phyloP scores from a whole-genome alignment of 306 rosid genomes.

The Notholithocarpus densiflorus region DNA sequence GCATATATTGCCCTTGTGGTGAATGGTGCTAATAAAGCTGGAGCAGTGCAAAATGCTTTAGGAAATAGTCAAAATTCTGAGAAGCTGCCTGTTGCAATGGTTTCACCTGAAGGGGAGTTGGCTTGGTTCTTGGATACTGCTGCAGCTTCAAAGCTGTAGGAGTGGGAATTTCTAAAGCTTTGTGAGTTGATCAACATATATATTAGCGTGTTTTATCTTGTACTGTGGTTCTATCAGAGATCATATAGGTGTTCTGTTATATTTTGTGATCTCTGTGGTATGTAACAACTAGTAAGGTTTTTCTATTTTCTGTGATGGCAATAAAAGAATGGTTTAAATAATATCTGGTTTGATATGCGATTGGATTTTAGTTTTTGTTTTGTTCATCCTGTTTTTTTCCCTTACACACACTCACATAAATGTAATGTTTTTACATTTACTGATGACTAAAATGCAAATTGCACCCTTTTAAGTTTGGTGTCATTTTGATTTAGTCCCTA shows the following conservation, averaged over 20 bases:
- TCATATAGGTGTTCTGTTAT: too few relatives aligned
- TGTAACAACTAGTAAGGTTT: too few relatives aligned
- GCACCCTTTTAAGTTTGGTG: too few relatives aligned
- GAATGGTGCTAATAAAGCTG: conserved; percentile 68
- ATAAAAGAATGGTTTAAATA: conserved; percentile 10
- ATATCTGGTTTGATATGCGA: background rate
- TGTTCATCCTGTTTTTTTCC: background rate
- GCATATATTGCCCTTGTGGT: conserved; percentile 66
- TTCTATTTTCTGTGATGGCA: background rate
- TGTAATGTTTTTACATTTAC: too few relatives aligned
- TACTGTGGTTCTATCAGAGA: background rate
- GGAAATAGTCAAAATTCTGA: conserved; percentile 37
- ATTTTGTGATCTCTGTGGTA: too few relatives aligned
- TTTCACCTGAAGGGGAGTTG: conserved; percentile 70
- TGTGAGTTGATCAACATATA: conserved; percentile 12
- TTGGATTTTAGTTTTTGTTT: background rate
- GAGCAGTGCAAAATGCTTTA: conserved; percentile 59
- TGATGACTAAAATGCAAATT: too few relatives aligned
- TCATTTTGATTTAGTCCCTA: too few relatives aligned
- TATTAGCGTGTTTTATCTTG: background rate
- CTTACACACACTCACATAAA: too few relatives aligned
- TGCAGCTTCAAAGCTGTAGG: conserved; percentile 88
- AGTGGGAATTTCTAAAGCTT: background rate
- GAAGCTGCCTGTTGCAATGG: conserved; percentile 69
- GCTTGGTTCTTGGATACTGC: conserved; percentile 86